Percentiles rank a stretch among this genome's conserved stretches.
Conservation (phyloP, 73 alveolate genomes). For the Paramecium pentaurelia region DNA sequence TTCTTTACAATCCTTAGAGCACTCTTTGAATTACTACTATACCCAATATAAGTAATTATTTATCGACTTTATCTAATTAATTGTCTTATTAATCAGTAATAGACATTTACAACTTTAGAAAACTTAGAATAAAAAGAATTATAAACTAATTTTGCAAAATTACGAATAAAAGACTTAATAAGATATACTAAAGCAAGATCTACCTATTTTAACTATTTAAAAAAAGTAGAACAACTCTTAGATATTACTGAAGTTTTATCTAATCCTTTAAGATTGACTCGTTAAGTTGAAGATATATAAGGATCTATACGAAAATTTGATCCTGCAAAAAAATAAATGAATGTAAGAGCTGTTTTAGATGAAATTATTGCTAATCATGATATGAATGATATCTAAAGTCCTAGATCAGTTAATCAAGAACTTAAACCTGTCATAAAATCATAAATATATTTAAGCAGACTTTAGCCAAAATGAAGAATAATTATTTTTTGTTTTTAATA, state of each 20-base stretch:
- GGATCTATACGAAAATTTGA: not conserved
- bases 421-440: not conserved
- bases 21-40: not conserved
- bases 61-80: not conserved
- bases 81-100: not conserved
- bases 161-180: not conserved
- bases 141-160: not conserved
- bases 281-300: not conserved
- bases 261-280: not conserved
- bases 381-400: not conserved
- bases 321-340: not conserved
- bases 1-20: not conserved
- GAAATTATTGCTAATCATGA: not conserved
- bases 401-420: not conserved
- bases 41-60: not conserved
- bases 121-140: not conserved
- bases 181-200: not conserved
- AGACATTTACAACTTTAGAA: not conserved
- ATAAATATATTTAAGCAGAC: not conserved
- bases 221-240: not conserved
- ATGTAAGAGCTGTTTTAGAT: not conserved
- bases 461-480: not conserved
- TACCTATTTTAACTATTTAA: not conserved
- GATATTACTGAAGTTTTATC: not conserved
- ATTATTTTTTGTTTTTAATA: not conserved